Conservation (phyloP, 228 moss, liverwort and hornwort species). For the Sphagnum magellanicum region DNA sequence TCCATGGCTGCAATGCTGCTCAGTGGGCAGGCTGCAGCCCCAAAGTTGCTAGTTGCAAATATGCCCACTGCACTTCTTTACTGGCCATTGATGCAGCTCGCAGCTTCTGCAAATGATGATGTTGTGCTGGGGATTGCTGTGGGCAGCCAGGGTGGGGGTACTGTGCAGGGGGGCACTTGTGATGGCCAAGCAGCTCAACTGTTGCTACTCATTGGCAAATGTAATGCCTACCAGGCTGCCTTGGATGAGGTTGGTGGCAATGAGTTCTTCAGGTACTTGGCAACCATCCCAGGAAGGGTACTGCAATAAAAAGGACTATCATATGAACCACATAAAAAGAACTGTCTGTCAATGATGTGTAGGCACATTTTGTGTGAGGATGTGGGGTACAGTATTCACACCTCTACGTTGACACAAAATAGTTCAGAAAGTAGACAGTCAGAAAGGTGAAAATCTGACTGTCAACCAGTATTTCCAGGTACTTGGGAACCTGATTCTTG, state of each 20-base stretch:
- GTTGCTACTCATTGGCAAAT: constrained; percentile 91
- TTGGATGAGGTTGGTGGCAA: constrained; percentile 98
- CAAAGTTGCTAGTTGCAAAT: constrained; percentile 83
- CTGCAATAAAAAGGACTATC: too few species aligned
- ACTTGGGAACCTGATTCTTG: too few species aligned
- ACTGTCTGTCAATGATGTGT: too few species aligned
- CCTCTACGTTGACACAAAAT: too few species aligned
- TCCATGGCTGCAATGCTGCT: constrained; percentile 92
- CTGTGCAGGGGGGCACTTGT: constrained; percentile 82
- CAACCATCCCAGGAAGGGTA: too few species aligned
- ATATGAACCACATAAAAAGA: too few species aligned
- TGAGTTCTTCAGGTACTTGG: constrained; percentile 89
- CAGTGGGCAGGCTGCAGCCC: constrained; percentile 86
- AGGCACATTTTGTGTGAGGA: too few species aligned
- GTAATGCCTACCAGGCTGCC: constrained; percentile 84
- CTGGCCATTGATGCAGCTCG: constrained; percentile 98
- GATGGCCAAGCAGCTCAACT: constrained; percentile 90
- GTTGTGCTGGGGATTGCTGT: constrained; percentile 85
- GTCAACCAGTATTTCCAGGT: too few species aligned
- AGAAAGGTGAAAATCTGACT: too few species aligned
- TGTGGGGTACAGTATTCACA: too few species aligned
- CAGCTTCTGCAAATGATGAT: constrained; percentile 90
- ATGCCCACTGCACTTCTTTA: constrained; percentile 97
- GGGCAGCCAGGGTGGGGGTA: constrained; percentile 94
- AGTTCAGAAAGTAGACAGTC: too few species aligned